Conservation (phyloP, 2,329 filamentous ascomycete species). For the Paracoccidioides brasiliensis region DNA sequence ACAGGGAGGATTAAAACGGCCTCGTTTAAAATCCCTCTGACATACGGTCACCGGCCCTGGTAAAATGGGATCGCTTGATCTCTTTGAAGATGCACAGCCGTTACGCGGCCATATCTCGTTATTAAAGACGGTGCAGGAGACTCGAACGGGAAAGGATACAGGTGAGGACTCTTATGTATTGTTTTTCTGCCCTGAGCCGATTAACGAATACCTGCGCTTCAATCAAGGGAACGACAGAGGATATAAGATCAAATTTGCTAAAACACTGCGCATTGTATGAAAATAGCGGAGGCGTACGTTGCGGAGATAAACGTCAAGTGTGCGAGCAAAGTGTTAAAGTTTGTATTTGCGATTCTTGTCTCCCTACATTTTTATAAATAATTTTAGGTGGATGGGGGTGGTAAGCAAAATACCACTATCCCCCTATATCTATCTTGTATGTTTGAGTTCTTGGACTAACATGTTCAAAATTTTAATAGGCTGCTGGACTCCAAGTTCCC, state of each 20-base stretch:
- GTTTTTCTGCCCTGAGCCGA: not conserved
- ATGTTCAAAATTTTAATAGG: slow-evolving; percentile 17
- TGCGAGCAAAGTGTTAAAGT: slow-evolving; percentile 34
- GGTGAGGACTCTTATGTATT: slow-evolving; percentile 18
- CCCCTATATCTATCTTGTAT: not conserved
- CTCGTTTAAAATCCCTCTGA: not conserved
- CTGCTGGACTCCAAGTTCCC: slow-evolving; percentile 27
- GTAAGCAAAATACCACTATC: not conserved
- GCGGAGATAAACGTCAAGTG: slow-evolving; percentile 33
- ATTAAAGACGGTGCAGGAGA: slow-evolving; percentile 33
- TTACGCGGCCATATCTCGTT: slow-evolving; percentile 25
- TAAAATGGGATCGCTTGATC: not conserved
- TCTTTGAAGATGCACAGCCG: slow-evolving; percentile 18
- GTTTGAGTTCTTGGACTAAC: not conserved
- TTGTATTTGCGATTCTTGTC: slow-evolving; percentile 7
- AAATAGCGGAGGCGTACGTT: slow-evolving; percentile 30
- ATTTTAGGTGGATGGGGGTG: not conserved
- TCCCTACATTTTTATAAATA: not conserved
- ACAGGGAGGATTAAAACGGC: no score
- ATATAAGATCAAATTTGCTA: not conserved
- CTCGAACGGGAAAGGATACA: slow-evolving; percentile 27
- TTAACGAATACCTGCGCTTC: no score
- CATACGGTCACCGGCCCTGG: not conserved
- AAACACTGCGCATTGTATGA: not conserved
- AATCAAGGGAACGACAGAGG: not conserved